Percentiles rank a stretch among this genome's conserved stretches.
phyloP scores from a whole-genome alignment of 2,329 filamentous ascomycete genomes.

The Claviceps digitariae region DNA sequence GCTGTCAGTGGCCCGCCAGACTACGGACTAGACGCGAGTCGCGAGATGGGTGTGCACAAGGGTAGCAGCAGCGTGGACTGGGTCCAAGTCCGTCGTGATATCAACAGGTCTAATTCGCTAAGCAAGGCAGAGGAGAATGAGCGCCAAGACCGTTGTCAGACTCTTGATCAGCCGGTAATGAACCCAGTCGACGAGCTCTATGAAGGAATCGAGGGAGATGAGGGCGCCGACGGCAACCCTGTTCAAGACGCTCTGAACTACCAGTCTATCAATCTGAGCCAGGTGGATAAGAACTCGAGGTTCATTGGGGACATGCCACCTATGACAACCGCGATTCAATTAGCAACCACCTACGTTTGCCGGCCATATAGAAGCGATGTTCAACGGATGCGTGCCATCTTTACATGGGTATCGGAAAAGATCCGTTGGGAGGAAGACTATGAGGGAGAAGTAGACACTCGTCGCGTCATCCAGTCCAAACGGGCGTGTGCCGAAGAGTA shows the following conservation, averaged over 20 bases:
- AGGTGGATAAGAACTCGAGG: constrained; percentile 91
- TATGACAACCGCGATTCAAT: constrained; percentile 63
- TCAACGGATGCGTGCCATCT: constrained; percentile 84
- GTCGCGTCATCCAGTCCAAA: constrained; percentile 70
- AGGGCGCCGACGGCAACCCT: constrained; percentile 71
- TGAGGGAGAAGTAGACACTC: constrained; percentile 70
- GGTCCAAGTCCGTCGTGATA: constrained; percentile 93
- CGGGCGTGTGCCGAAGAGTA: constrained; percentile 83
- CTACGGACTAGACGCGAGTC: constrained; percentile 37
- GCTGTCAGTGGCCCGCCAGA: constrained; percentile 20
- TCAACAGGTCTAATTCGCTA: constrained; percentile 88
- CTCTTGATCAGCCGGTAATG: constrained; percentile 82
- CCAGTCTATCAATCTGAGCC: constrained; percentile 59
- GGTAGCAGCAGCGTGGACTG: constrained; percentile 54
- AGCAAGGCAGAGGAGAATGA: constrained; percentile 80
- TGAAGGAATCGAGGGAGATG: constrained; percentile 76
- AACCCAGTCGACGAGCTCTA: constrained; percentile 83
- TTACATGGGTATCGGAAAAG: constrained; percentile 94
- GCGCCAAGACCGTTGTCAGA: constrained; percentile 76
- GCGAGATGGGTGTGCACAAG: constrained; percentile 56
- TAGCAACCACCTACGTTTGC: constrained; percentile 87
- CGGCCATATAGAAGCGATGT: constrained; percentile 90
- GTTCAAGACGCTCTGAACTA: constrained; percentile 78
- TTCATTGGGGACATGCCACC: constrained; percentile 77
- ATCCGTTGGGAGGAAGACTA: constrained; percentile 93